A percentile compares a stretch with the other conserved stretches of the same genome.
Evolutionary conservation across 164 flowering plant genomes (phyloP).

Genomic region (Aristolochia contorta): DNA sequence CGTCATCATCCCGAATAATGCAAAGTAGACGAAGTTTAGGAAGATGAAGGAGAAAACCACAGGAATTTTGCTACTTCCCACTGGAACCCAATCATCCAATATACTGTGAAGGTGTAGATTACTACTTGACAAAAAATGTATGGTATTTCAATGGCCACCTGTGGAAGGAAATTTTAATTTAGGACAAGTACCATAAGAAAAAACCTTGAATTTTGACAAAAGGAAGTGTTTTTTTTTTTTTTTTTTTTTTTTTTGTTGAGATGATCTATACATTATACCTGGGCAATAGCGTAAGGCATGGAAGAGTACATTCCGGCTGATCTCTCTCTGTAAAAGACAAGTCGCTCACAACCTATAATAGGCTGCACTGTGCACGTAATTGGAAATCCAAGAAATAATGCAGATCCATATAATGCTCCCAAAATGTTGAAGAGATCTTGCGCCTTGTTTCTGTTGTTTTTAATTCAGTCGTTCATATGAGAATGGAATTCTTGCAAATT

Average conservation of each 20-base stretch:
- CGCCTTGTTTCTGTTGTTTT: conserved; percentile 4
- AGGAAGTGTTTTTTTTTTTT: no score
- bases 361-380: conserved; percentile 75
- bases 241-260: no score
- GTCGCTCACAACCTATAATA: conserved; percentile 66
- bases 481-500: conserved; percentile 32
- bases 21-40: conserved; percentile 73
- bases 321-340: conserved; percentile 74
- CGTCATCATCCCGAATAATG: conserved; percentile 85
- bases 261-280: conserved; percentile 26
- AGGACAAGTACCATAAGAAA: neutral
- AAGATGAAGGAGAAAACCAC: conserved; percentile 69
- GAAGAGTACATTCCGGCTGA: conserved; percentile 95
- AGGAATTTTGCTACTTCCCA: conserved; percentile 70
- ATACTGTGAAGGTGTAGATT: conserved; percentile 51
- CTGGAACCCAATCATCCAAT: conserved; percentile 66
- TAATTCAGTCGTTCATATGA: neutral
- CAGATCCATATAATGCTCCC: conserved; percentile 72
- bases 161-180: conserved; percentile 14
- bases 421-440: conserved; percentile 26
- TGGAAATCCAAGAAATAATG: conserved; percentile 58
- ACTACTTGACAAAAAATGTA: conserved; percentile 52
- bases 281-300: conserved; percentile 78
- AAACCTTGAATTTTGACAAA: neutral
- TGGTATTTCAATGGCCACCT: conserved; percentile 73